These are phyloP conservation scores for Pythium periplocum DNA, from an alignment of 352 stramenopile species.

Conservation along the genomic window DNA sequence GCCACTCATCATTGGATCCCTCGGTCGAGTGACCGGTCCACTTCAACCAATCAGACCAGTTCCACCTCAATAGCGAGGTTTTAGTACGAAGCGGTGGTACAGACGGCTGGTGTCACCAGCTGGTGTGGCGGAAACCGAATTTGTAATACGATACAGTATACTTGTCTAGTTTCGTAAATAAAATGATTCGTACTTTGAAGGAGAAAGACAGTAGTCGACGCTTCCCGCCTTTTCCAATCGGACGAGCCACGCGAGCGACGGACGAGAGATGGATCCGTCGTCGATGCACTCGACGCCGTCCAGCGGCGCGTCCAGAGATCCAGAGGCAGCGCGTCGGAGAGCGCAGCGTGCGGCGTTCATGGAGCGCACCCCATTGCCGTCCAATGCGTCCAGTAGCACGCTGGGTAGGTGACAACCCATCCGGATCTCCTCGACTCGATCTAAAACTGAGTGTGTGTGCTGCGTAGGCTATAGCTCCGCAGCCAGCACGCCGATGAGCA, in stretches of 20 bases:
- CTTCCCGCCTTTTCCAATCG: conserved; percentile 11
- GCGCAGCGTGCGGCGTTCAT: too few relatives aligned
- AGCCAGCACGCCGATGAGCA: conserved; percentile 10
- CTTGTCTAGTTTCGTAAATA: not conserved
- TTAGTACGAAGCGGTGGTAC: not conserved
- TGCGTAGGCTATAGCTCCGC: too few relatives aligned
- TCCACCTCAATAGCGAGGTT: conserved; percentile 6
- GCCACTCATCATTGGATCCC: not conserved
- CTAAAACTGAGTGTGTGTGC: too few relatives aligned
- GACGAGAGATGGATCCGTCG: conserved; percentile 11
- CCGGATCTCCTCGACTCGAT: too few relatives aligned
- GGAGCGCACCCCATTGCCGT: too few relatives aligned
- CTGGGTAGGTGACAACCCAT: too few relatives aligned
- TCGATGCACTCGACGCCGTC: conserved; percentile 5
- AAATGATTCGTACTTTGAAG: conserved; percentile 5
- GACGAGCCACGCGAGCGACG: not conserved
- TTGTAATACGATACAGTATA: too few relatives aligned
- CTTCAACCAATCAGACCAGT: conserved; percentile 8
- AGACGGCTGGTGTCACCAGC: too few relatives aligned
- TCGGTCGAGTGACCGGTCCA: not conserved
- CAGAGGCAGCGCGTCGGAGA: too few relatives aligned
- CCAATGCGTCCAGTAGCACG: too few relatives aligned
- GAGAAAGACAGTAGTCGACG: not conserved
- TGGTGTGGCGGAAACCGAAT: too few relatives aligned
- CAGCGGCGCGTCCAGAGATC: too few relatives aligned